phyloP scores from a whole-genome alignment of 192 early-diverging fungal species.

The Dimargaris verticillata region DNA sequence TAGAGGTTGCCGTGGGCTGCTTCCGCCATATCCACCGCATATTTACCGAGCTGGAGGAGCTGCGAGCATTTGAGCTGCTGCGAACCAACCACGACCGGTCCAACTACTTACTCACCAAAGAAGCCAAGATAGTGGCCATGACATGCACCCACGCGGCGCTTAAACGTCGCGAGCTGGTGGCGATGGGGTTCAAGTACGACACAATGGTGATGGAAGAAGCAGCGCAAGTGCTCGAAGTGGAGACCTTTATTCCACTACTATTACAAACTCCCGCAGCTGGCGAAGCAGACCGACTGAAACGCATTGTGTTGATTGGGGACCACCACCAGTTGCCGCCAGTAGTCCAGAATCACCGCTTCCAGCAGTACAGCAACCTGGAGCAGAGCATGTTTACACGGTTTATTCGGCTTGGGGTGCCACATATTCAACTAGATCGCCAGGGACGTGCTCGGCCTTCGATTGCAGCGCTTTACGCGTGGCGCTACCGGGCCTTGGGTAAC shows the following conservation, averaged over 20 bases:
- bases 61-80: slow-evolving; percentile 89
- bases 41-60: slow-evolving; percentile 78
- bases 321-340: slow-evolving; percentile 95
- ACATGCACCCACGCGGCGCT: slow-evolving; percentile 94
- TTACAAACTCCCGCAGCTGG: slow-evolving; percentile 58
- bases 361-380: slow-evolving; percentile 81
- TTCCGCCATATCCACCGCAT: slow-evolving; percentile 61
- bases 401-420: slow-evolving; percentile 85
- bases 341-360: slow-evolving; percentile 73
- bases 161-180: slow-evolving; percentile 68
- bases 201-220: slow-evolving; percentile 96
- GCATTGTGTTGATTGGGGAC: slow-evolving; percentile 92
- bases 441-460: slow-evolving; percentile 70
- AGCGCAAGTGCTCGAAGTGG: slow-evolving; percentile 87
- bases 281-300: slow-evolving; percentile 44
- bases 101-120: slow-evolving; percentile 85
- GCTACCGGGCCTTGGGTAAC: slow-evolving; percentile 58
- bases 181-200: slow-evolving; percentile 86
- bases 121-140: slow-evolving; percentile 93
- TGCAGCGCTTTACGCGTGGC: slow-evolving; percentile 72
- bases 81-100: slow-evolving; percentile 57
- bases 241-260: slow-evolving; percentile 83
- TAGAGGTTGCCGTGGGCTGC: slow-evolving; percentile 56
- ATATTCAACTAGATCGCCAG: slow-evolving; percentile 62
- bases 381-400: slow-evolving; percentile 86